Base-by-base conservation (phyloP, 495 filamentous ascomycete genomes). In the Friedmanniomyces endolithicus region DNA sequence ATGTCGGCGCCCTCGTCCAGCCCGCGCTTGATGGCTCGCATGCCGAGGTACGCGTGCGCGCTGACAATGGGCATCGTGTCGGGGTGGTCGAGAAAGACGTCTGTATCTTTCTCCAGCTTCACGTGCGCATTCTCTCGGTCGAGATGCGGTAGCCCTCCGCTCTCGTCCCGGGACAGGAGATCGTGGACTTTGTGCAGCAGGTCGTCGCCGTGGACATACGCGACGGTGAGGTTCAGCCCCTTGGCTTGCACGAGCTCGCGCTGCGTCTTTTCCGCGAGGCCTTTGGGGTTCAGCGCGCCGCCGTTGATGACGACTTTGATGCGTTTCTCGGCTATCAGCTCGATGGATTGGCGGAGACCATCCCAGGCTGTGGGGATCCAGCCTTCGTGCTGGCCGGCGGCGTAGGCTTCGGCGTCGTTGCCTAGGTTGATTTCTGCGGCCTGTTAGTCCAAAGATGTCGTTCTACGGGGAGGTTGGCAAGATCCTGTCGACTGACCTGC, bases 141-240 rank as follows among this genome's bases (percentile, higher is more conserved):
- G 1, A 72, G 64, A 61, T 74, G 71, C 6, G 60, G 57, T 1
- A 72, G 64, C n/a, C 62, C 31, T 55, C 58, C 0, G 58, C 63
- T 11, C 41, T 53, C 11, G 63, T 62, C 45, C 24, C 35, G 40
- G 49, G 49, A 27, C 62, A 70, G 65, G 45, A 64, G 66, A 0
- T 64, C 64, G 3, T 68, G 64, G 11, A 67, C 41, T 12, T 52
- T 34, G 24, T 63, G 47, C 44, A 66, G 64, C 0, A 72, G 25
- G 48, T 75, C 71, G 50, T 79, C 76, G 1, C 76, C 76, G 3
- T 66, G 64, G 6, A 78, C 61, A 52, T 69, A 76, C 0, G 71
- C 75, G n/a, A 78, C 69, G 11, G 64, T 65, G 19, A 78, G 52
- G 25, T 66, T 53, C 11, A 67, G 58, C 1, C 55, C 58, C 34